phyloP scores from a whole-genome alignment of 257 asterid species.

The Rauvolfia tetraphylla region DNA sequence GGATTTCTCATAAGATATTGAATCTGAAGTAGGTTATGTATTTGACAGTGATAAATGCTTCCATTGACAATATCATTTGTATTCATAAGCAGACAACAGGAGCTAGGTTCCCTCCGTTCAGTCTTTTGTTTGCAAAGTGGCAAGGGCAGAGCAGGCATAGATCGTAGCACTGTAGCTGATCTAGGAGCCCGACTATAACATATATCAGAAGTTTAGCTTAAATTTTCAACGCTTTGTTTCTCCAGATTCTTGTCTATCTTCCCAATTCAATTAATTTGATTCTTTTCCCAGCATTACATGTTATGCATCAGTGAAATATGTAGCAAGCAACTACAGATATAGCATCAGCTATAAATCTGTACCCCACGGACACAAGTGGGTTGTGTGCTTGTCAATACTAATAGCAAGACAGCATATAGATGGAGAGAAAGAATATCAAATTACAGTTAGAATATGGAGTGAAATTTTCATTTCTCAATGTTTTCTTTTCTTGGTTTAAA shows the following conservation, averaged over 20 bases:
- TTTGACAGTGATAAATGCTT: background rate
- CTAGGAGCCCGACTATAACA: background rate
- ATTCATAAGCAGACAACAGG: background rate
- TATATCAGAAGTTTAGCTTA: background rate
- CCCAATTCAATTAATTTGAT: background rate
- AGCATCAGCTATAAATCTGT: background rate
- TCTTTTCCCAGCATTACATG: background rate
- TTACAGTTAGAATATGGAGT: no score
- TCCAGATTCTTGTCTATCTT: background rate
- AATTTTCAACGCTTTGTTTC: background rate
- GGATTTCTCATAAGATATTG: background rate
- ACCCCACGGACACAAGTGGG: background rate
- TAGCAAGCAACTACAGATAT: background rate
- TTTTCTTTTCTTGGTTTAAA: background rate
- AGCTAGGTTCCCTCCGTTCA: background rate
- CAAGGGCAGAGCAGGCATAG: background rate
- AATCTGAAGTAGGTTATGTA: background rate
- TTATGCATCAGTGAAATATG: background rate
- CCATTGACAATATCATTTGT: background rate
- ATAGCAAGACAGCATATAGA: background rate
- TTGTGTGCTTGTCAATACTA: background rate
- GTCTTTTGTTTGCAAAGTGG: background rate
- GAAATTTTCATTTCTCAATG: background rate
- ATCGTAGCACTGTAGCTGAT: background rate
- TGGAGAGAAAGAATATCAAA: background rate